Evolutionary conservation across 306 rosid species (phyloP), one percentile per base, ranked within the genome.

Genomic region (Sechiopsis laciniata): DNA sequence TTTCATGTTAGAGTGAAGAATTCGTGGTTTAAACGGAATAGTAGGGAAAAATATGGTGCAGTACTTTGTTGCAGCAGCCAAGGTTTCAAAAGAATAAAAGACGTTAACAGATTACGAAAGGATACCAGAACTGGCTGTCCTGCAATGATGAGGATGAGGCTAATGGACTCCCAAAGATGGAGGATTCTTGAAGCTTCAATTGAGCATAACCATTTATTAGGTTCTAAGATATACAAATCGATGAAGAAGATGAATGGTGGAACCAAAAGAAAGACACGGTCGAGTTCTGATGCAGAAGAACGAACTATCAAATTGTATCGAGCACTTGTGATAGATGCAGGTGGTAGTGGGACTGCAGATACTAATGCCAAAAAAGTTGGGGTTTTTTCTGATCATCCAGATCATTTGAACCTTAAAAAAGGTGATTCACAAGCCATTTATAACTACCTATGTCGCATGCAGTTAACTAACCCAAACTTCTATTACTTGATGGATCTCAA

Each of bases 11-110:
- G 98, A 86, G 98, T 93, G 81, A 93, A 93, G 82, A 93, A 93
- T 79, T 93, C 97, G 8, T 93, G 98, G 97, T 93, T 90, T 80
- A 90, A 93, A 84, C 85, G 96, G 78, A 90, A 93, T 79, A 90
- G 97, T 72, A 87, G 88, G 74, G 98, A 93, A 78, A 93, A 93
- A 81, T 90, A 93, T 29, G 98, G 98, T 75, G 98, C 98, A 0
- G 97, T 93, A 58, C 97, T 93, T 77, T 93, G 98, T 73, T 93
- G 98, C 75, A 93, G 98, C 81, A 93, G 98, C 81, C 98, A 93
- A 80, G 98, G 98, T 74, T 93, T 93, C 85, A 93, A 93, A 81
- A 86, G 96, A 80, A 75, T 84, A 66, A 93, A 93, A 81, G 98
- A 93, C 53, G 90, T 84, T 67, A 93, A 83, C 81, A 91, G 89